Conservation (phyloP, 176 grass and related monocot genomes). For the Microstegium vimineum region DNA sequence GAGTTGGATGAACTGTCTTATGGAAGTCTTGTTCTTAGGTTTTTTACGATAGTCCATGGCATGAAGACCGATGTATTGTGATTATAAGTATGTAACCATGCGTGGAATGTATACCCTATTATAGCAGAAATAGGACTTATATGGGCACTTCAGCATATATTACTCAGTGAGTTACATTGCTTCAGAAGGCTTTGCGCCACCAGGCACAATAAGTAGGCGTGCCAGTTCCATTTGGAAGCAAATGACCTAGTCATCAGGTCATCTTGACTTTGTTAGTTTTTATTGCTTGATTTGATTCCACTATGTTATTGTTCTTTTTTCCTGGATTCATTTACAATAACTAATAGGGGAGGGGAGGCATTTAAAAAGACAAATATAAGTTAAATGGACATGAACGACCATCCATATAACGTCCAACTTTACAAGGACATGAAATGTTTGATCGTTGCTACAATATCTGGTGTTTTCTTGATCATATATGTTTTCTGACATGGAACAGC, state of each 20-base stretch:
- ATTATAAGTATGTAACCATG: not conserved
- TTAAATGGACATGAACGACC: not conserved
- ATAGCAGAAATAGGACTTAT: not conserved
- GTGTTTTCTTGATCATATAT: constrained; percentile 24
- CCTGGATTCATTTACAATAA: not conserved
- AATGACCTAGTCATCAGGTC: not conserved
- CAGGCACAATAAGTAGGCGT: not conserved
- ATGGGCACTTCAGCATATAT: not conserved
- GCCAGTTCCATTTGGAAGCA: not conserved
- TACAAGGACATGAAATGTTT: not conserved
- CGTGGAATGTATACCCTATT: not conserved
- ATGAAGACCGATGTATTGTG: not conserved
- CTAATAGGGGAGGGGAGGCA: not conserved
- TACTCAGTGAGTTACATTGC: not conserved
- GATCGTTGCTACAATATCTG: constrained; percentile 1
- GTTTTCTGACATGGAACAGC: constrained; percentile 47
- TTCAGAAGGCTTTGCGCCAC: not conserved
- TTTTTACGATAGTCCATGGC: not conserved
- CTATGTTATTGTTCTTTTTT: not conserved
- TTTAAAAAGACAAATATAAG: not conserved
- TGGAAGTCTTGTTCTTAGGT: not conserved
- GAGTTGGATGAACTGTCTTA: not conserved
- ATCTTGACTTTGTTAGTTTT: not conserved
- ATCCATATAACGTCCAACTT: not conserved
- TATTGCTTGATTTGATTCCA: constrained; percentile 7